Evolutionary conservation across 2,329 filamentous ascomycete species (phyloP), one percentile per base, ranked within the genome.

Genomic region (Aspergillus jensenii): DNA sequence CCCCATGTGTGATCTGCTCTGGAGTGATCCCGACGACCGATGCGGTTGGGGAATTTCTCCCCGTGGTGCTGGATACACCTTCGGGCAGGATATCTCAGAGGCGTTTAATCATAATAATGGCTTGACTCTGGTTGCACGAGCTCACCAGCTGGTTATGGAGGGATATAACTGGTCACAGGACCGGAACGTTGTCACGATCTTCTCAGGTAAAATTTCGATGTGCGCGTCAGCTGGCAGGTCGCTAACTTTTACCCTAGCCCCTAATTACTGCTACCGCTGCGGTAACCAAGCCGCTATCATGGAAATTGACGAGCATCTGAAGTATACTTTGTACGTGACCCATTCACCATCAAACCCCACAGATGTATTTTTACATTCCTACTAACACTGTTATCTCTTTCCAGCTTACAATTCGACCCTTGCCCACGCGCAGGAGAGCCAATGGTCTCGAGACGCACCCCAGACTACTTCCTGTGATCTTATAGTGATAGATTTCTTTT

Each of bases 221-320:
- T 11, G 27, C 27, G 27, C 27, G 9, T 11, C 27, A 31, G 35
- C 14, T 21, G 23, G 43, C 21, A 19, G 49, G 9, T 44, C 15
- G 52, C 71, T 77, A 65, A 77, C 63, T 41, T 31, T 31, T 3
- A 17, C 40, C 8, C 4, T 60, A 82, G 90, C 90, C 54, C 90
- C 90, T 63, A 93, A 93, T 77, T 99, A 99, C 83, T 99, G 93
- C 82, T 98, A 99, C 84, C 87, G 95, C 76, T 99, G 95, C 74
- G 95, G 95, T 73, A 99, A 99, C 79, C 95, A 98, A 79, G 95
- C 95, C 57, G 95, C 95, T n/a, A 98, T 99, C 76, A 99, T 99
- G 95, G 95, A 98, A 79, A 99, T 99, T 77, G 95, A 98, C 67
- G 95, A 99, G 80, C 93, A 98, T 77, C 81, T 99, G 74, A 98